These are phyloP conservation scores for Suillus weaverae DNA, from an alignment of 768 basidiomycete species.

Conservation along the genomic window DNA sequence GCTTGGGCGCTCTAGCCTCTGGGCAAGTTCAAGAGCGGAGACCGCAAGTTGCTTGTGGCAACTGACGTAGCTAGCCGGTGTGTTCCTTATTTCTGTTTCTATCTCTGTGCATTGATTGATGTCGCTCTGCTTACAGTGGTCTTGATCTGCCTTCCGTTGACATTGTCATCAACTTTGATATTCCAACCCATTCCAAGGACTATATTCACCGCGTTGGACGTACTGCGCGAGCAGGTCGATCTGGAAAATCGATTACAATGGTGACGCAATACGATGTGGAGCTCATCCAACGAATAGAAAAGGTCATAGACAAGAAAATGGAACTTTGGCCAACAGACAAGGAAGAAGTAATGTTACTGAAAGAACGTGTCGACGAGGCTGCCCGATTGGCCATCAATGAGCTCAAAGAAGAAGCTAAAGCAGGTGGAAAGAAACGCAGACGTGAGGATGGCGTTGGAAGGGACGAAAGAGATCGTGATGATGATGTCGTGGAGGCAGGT, in stretches of 20 bases:
- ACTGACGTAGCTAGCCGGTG: conserved; percentile 95
- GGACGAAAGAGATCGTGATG: conserved; percentile 88
- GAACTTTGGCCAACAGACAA: conserved; percentile 83
- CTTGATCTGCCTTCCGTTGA: conserved; percentile 96
- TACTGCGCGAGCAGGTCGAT: conserved; percentile 95
- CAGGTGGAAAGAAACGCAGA: conserved; percentile 52
- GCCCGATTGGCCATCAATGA: conserved; percentile 74
- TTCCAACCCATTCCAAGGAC: conserved; percentile 97
- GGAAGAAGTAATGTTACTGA: conserved; percentile 83
- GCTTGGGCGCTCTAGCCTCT: conserved; percentile 91
- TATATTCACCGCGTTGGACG: conserved; percentile 98
- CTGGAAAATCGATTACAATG: conserved; percentile 95
- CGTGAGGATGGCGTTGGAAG: conserved; percentile 47
- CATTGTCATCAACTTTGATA: conserved; percentile 96
- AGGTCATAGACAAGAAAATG: conserved; percentile 91
- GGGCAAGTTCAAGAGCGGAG: conserved; percentile 93
- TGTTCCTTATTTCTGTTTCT: conserved; percentile 25
- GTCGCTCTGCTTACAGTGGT: conserved; percentile 49
- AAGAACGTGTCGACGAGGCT: conserved; percentile 89
- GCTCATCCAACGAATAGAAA: conserved; percentile 91
- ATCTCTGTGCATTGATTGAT: neutral
- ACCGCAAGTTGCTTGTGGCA: conserved; percentile 87
- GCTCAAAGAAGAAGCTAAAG: conserved; percentile 70
- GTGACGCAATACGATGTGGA: conserved; percentile 99
- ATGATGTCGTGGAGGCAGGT: conserved; percentile 89